Conservation (phyloP, 257 asterid species). For the Fraxinus quadrangulata region DNA sequence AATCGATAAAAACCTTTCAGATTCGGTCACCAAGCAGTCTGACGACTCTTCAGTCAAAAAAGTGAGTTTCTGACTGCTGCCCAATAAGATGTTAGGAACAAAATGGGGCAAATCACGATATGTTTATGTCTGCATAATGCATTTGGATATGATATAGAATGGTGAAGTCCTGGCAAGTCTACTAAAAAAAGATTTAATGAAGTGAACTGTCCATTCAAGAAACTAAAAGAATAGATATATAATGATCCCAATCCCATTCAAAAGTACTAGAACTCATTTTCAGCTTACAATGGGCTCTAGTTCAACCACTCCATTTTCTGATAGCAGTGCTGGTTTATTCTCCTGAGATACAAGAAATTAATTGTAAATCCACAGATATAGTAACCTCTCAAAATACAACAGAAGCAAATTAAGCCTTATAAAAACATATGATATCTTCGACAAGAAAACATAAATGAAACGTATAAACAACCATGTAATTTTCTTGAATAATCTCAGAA, state of each 20-base stretch:
- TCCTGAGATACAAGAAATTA: conserved; percentile 9
- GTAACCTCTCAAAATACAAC: neutral
- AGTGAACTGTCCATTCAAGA: conserved; percentile 2
- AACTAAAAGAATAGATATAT: neutral
- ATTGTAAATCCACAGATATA: too few species aligned
- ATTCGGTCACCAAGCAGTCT: too few species aligned
- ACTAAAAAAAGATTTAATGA: neutral
- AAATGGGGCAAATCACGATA: neutral
- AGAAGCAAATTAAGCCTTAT: too few species aligned
- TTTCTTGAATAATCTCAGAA: neutral
- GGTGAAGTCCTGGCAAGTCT: neutral
- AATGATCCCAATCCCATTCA: conserved; percentile 2
- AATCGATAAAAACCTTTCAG: too few species aligned
- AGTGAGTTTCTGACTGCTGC: neutral
- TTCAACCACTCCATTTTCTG: conserved; percentile 16
- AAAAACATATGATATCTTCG: neutral
- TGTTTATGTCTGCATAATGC: neutral
- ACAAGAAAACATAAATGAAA: neutral
- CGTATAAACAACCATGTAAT: neutral
- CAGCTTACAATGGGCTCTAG: conserved; percentile 14
- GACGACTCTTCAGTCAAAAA: too few species aligned
- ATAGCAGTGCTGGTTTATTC: neutral
- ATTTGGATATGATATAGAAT: neutral
- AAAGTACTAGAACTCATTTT: conserved; percentile 2
- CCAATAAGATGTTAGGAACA: neutral